Evolutionary conservation across 129 eudicot species (phyloP).

Genomic region (Centella asiatica): DNA sequence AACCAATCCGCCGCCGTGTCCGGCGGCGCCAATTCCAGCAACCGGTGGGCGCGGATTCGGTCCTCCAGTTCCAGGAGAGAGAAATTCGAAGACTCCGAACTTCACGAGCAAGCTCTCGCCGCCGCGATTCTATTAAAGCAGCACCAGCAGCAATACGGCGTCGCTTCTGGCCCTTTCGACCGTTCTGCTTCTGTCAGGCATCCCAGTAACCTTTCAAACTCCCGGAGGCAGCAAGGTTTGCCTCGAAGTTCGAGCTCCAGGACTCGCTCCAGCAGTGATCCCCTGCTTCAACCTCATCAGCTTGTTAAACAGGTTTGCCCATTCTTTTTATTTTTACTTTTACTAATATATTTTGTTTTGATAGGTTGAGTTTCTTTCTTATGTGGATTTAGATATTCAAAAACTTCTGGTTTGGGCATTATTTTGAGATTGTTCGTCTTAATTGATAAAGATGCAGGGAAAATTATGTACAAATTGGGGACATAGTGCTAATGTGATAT

Average conservation of each 20-base stretch:
- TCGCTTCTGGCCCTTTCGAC: conserved; percentile 47
- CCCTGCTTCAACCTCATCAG: conserved; percentile 83
- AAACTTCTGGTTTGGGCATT: too few relatives aligned
- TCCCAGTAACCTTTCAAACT: conserved; percentile 21
- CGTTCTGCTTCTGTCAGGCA: conserved; percentile 64
- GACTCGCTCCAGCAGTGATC: conserved; percentile 71
- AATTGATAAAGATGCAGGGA: background rate
- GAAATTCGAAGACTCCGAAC: conserved; percentile 39
- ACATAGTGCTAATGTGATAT: too few relatives aligned
- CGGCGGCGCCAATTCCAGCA: conserved; percentile 31
- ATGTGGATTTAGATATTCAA: background rate
- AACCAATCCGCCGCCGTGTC: conserved; percentile 9
- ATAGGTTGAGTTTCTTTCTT: background rate
- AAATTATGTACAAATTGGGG: background rate
- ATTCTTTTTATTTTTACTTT: background rate
- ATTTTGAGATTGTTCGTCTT: too few relatives aligned
- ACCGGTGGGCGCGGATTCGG: conserved; percentile 52
- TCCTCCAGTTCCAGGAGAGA: conserved; percentile 40
- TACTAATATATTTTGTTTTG: too few relatives aligned
- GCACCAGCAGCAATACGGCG: conserved; percentile 54
- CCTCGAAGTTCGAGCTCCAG: conserved; percentile 81
- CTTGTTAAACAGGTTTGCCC: conserved; percentile 61
- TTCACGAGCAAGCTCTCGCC: conserved; percentile 67
- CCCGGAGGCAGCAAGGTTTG: conserved; percentile 38
- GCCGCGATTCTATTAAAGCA: conserved; percentile 71